A percentile compares a stretch with the other conserved stretches of the same genome.
These are phyloP conservation scores for Cryptococcus depauperatus DNA, from an alignment of 1,284 basidiomycete species.

Conservation along the genomic window DNA sequence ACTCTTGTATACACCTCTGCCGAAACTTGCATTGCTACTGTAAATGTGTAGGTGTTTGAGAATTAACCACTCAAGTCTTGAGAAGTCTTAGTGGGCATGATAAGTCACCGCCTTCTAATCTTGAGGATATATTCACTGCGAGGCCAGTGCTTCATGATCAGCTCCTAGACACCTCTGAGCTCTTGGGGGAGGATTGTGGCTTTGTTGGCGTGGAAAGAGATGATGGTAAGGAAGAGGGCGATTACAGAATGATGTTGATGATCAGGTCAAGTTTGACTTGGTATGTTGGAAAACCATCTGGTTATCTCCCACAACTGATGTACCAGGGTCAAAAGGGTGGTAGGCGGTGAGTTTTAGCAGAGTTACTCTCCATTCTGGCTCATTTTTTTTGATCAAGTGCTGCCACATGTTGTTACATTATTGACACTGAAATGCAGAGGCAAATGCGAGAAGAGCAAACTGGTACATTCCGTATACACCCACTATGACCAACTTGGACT, in stretches of 20 bases:
- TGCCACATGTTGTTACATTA: slow-evolving; percentile 40
- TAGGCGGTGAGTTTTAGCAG: slow-evolving; percentile 44
- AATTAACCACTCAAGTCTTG: too few species aligned
- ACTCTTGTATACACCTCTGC: too few species aligned
- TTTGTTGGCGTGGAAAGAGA: slow-evolving; percentile 59
- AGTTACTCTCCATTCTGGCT: slow-evolving; percentile 16
- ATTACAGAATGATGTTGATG: slow-evolving; percentile 59
- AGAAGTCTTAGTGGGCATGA: too few species aligned
- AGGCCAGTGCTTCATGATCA: slow-evolving; percentile 56
- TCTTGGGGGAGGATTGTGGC: slow-evolving; percentile 52
- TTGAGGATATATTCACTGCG: background rate
- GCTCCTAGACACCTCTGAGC: slow-evolving; percentile 53
- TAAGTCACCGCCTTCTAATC: too few species aligned
- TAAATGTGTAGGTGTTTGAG: slow-evolving; percentile 33
- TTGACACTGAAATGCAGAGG: slow-evolving; percentile 21
- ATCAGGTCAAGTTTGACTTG: slow-evolving; percentile 40
- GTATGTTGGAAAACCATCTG: slow-evolving; percentile 36
- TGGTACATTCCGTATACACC: slow-evolving; percentile 41
- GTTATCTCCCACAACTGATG: slow-evolving; percentile 35
- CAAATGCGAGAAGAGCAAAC: background rate
- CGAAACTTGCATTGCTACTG: slow-evolving; percentile 28
- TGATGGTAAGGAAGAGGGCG: slow-evolving; percentile 53
- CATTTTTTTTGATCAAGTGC: slow-evolving; percentile 14
- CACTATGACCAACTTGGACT: slow-evolving; percentile 42
- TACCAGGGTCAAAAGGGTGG: slow-evolving; percentile 39